phyloP scores from a whole-genome alignment of 116 monocot genomes.

The Posidonia oceanica region DNA sequence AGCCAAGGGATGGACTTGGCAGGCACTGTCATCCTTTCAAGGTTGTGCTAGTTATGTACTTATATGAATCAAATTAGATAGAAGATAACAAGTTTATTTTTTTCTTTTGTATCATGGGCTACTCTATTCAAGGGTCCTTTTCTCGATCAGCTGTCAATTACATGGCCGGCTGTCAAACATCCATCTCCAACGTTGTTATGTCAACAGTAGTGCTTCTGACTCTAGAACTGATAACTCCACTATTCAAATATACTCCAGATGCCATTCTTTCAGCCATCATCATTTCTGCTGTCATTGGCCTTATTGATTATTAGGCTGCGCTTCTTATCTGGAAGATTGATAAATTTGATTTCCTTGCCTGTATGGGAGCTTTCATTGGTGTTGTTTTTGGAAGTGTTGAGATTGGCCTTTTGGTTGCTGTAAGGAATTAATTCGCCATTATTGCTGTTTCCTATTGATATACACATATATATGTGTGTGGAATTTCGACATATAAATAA shows the following conservation, averaged over 20 bases:
- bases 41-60: too few species aligned
- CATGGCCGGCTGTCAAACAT: constrained; percentile 68
- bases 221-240: constrained; percentile 60
- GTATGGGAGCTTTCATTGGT: constrained; percentile 91
- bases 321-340: constrained; percentile 84
- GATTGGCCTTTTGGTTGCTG: constrained; percentile 49
- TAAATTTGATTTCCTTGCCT: constrained; percentile 77
- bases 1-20: not conserved
- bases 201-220: constrained; percentile 59
- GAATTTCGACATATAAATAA: too few species aligned
- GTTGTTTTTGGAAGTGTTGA: constrained; percentile 66
- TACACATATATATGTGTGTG: not conserved
- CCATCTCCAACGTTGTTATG: constrained; percentile 87
- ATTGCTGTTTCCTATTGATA: constrained; percentile 53
- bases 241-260: constrained; percentile 89
- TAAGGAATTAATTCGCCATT: constrained; percentile 6
- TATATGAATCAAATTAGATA: not conserved
- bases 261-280: constrained; percentile 73
- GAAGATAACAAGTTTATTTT: not conserved
- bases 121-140: constrained; percentile 48
- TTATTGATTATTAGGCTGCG: constrained; percentile 57
- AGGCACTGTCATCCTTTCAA: too few species aligned
- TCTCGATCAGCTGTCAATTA: constrained; percentile 92
- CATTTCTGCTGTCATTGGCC: constrained; percentile 66
- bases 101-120: not conserved